Conservation (phyloP, 2,329 filamentous ascomycete species). For the Nakataea oryzae region DNA sequence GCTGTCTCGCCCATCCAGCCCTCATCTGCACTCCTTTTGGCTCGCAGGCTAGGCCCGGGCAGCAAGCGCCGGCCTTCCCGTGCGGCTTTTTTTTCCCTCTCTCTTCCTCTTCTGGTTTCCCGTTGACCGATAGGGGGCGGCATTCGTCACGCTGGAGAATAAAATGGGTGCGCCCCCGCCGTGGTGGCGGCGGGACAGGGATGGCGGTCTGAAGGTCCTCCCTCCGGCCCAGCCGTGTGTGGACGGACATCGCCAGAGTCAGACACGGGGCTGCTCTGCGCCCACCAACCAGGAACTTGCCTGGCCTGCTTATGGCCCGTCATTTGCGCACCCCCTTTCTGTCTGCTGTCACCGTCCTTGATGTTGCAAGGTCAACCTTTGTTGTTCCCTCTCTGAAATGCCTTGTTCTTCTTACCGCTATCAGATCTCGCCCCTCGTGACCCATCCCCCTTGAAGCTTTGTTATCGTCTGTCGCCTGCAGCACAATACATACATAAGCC, state of each 20-base stretch:
- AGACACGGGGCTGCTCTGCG: neutral
- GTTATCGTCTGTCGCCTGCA: neutral
- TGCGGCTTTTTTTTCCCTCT: neutral
- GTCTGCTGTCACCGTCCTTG: neutral
- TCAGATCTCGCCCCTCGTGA: neutral
- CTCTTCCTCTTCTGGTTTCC: neutral
- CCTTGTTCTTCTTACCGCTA: neutral
- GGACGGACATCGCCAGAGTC: neutral
- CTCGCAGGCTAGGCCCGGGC: neutral
- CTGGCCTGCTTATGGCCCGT: neutral
- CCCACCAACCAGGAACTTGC: neutral
- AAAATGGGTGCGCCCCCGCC: neutral
- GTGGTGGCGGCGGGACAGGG: neutral
- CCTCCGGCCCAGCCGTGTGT: neutral
- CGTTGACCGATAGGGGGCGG: neutral
- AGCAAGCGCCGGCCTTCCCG: neutral
- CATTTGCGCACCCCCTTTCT: neutral
- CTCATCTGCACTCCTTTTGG: neutral
- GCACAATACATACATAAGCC: neutral
- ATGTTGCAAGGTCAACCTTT: neutral
- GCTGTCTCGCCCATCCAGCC: neutral
- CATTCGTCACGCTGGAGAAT: conserved; percentile 5
- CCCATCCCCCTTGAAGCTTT: neutral
- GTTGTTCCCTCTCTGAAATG: neutral
- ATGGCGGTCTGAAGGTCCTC: neutral